Base-by-base conservation (phyloP, 2,329 filamentous ascomycete species). In the Emericellopsis atlantica region DNA sequence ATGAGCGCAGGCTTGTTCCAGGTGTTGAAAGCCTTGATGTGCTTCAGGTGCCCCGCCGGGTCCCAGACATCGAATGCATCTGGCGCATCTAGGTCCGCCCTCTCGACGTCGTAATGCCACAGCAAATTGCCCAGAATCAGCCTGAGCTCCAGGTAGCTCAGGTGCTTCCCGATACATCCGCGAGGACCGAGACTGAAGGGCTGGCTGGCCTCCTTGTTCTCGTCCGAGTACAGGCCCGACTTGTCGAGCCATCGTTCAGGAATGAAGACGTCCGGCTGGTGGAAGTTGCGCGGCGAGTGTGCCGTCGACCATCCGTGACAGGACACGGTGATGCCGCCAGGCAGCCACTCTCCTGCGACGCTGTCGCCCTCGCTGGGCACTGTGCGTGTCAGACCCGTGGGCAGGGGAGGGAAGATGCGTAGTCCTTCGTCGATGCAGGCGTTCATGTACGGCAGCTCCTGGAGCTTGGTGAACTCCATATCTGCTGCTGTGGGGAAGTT, bases 71-170 rank as follows among this genome's bases (percentile, higher is more conserved):
- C 50, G 3, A 47, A 44, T 6, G 46, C 46, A 14, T 44, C 42
- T 3, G 41, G 40, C 21, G 37, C 41, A 15, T 56, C 54, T 16
- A 40, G 11, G 32, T 45, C 44, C 26, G 55, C 56, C 23, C 70
- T 51, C 32, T 52, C 49, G 44, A 71, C 42, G 42, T 74, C 69
- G 47, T 72, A 74, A 38, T 66, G 66, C 51, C 59, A 73, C 1
- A 74, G 46, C 5, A 74, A 46, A 3, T 60, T 61, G 0, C 65
- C 61, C 6, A 74, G 49, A 32, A 72, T 65, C 5, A 70, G 50
- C 5, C 69, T 58, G 59, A 73, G 67, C 48, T 74, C 69, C 16
- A 64, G 56, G 39, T 68, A 69, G 4, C 69, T 68, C 32, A 74
- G 54, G 43, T 71, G 70, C 44, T 58, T 58, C 2, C 70, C 70